phyloP scores from a whole-genome alignment of 2,329 filamentous ascomycete genomes.

The Chaetothyriales sp. region DNA sequence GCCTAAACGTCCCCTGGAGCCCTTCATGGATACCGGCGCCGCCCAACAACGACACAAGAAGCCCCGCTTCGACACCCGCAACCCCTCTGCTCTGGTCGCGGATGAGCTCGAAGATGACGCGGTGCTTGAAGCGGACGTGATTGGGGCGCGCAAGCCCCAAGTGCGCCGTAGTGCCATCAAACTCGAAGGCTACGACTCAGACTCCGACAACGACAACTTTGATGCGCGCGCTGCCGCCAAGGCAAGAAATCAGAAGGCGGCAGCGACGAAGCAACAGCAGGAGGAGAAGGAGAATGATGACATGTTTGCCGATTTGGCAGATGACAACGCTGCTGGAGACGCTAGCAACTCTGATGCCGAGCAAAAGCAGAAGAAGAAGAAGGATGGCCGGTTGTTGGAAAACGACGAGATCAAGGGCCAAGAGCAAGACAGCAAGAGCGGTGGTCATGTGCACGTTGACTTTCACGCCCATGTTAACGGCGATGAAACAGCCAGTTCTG shows the following conservation, averaged over 20 bases:
- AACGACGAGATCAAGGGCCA: conserved; percentile 63
- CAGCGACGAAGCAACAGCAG: conserved; percentile 20
- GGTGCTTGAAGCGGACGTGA: conserved; percentile 80
- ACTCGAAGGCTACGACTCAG: conserved; percentile 89
- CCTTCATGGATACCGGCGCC: conserved; percentile 22
- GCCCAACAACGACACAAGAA: conserved; percentile 46
- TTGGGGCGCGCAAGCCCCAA: conserved; percentile 54
- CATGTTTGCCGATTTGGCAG: conserved; percentile 61
- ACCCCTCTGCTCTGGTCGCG: conserved; percentile 79
- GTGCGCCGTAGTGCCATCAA: conserved; percentile 91
- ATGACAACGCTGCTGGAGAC: conserved; percentile 43
- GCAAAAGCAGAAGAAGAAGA: conserved; percentile 44
- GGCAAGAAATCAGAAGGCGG: conserved; percentile 30
- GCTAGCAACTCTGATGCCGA: conserved; percentile 35
- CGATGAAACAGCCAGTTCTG: conserved; percentile 41
- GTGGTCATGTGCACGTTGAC: conserved; percentile 48
- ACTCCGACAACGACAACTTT: conserved; percentile 82
- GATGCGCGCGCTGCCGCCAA: conserved; percentile 54
- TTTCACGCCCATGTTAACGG: conserved; percentile 41
- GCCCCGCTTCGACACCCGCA: conserved; percentile 83
- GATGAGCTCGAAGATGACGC: conserved; percentile 61
- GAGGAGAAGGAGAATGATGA: conserved; percentile 38
- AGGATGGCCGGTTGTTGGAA: conserved; percentile 45
- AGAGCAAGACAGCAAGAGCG: conserved; percentile 55
- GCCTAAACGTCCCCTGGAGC: background rate